Base-by-base conservation (phyloP, 2,329 filamentous ascomycete species). In the Diaporthe batatas region DNA sequence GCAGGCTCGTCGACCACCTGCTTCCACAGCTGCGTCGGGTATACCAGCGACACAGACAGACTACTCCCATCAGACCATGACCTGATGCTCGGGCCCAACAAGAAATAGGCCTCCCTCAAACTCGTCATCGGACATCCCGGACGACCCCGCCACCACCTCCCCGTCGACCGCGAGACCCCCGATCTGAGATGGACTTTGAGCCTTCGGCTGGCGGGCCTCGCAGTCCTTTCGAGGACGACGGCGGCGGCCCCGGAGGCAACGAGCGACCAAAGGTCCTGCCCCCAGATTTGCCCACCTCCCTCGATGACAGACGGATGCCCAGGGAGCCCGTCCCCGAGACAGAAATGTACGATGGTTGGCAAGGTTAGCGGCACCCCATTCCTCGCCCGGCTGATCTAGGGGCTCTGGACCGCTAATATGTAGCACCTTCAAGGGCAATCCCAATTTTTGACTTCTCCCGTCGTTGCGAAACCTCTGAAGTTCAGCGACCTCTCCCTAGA, bases 321-420 rank as follows among this genome's bases (percentile, higher is more conserved):
- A 87, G 86, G 59, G 91, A 92, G 75, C 89, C 91, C 75, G 88
- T 93, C 71, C 87, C 88, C 51, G 96, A 98, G 86, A 98, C 95
- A 53, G 96, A 98, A 86, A 94, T 98, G 85, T 99, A 98, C 82
- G 96, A 99, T 88, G 96, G 94, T 77, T 99, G 96, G 96, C 95
- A 98, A 91, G 96, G 96, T 87, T 77, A 75, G 85, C 59, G 49
- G 47, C 47, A 53, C 34, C 23, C 59, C 59, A 23, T 53, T 34
- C 54, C 53, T 44, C 53, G 25, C 29, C 54, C n/a, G 36, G 32
- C 34, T 32, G 25, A 32, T n/a, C n/a, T 42, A 29, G 49, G 34
- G 47, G 36, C 32, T n/a, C 34, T 25, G 32, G 14, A 32, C 54
- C 11, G 67, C 73, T 74, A 25, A 72, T 25, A 68, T n/a, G 10